Evolutionary conservation across 1,139 yeast genomes (phyloP).

Genomic region (Debaryomyces subglobosus): DNA sequence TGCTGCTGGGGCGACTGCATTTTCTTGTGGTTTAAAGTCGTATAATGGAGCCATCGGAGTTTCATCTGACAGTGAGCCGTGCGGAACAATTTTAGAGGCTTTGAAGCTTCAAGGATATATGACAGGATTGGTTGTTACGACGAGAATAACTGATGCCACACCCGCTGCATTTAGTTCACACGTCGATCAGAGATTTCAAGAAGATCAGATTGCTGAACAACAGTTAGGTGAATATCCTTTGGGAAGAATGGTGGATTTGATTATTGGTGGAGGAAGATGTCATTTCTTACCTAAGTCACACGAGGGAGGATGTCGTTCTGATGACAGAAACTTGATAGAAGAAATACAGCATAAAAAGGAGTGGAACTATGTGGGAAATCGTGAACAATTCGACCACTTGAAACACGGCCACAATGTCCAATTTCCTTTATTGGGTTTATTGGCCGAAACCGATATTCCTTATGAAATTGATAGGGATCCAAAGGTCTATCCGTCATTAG

Average conservation of each 20-base stretch:
- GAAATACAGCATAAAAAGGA: constrained; percentile 57
- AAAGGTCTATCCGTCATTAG: constrained; percentile 65
- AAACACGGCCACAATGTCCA: constrained; percentile 60
- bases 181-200: constrained; percentile 70
- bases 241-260: constrained; percentile 76
- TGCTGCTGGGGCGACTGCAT: constrained; percentile 95
- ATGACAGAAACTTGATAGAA: constrained; percentile 61
- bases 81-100: constrained; percentile 85
- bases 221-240: constrained; percentile 78
- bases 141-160: constrained; percentile 73
- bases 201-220: constrained; percentile 82
- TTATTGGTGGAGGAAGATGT: constrained; percentile 89
- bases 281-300: constrained; percentile 56
- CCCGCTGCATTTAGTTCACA: constrained; percentile 89
- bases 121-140: constrained; percentile 87
- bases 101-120: constrained; percentile 73
- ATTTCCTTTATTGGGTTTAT: constrained; percentile 71
- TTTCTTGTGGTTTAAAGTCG: constrained; percentile 74
- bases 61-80: constrained; percentile 58
- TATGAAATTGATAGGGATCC: constrained; percentile 74
- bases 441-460: constrained; percentile 76
- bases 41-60: constrained; percentile 89
- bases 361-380: constrained; percentile 68
- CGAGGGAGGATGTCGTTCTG: constrained; percentile 67
- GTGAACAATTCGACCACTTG: constrained; percentile 54